A percentile compares a stretch with the other conserved stretches of the same genome.
Conservation (phyloP, 441 rosid species). For the Brassica hybrid region DNA sequence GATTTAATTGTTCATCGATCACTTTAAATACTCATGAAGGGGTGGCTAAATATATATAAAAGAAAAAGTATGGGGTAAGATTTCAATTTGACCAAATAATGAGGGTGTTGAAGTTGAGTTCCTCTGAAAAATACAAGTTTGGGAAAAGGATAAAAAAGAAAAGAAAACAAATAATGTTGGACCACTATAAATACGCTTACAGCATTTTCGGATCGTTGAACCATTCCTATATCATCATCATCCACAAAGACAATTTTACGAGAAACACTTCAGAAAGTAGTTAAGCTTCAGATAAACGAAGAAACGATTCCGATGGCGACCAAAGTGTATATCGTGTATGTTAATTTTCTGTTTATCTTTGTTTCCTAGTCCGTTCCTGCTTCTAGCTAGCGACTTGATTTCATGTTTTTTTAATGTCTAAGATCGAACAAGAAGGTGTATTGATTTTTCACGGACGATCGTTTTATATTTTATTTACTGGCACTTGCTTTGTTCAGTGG, state of each 20-base stretch:
- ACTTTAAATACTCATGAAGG: background rate
- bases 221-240: background rate
- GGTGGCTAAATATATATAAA: background rate
- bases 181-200: constrained; percentile 37
- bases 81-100: constrained; percentile 16
- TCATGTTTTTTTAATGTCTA: background rate
- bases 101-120: constrained; percentile 22
- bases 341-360: constrained; percentile 10
- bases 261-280: background rate
- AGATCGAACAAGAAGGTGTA: background rate
- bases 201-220: constrained; percentile 32
- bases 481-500: background rate
- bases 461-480: background rate
- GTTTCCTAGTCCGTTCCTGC: background rate
- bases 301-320: constrained; percentile 56
- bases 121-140: background rate
- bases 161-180: background rate
- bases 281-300: background rate
- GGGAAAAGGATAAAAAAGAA: background rate
- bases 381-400: background rate
- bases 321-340: constrained; percentile 85
- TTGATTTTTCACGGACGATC: background rate
- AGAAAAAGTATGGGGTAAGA: background rate
- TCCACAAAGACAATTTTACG: background rate
- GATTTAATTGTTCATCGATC: background rate